Conservation (phyloP, 2,329 filamentous ascomycete genomes). For the Pyrenophora seminiperda region DNA sequence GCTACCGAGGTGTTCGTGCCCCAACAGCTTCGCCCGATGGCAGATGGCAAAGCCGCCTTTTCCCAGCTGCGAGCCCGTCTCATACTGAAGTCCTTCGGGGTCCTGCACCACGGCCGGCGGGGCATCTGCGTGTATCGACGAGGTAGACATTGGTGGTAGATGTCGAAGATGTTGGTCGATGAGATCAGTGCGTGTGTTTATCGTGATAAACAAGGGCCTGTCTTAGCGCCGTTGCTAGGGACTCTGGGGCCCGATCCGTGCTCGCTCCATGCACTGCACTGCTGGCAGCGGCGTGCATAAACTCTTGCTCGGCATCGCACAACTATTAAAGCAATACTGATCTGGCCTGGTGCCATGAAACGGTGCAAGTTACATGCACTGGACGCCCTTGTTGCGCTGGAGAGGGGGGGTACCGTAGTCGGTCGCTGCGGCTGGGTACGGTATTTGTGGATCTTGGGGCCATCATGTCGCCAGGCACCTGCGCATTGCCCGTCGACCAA, state of each 20-base stretch:
- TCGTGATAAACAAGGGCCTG: conserved; percentile 17
- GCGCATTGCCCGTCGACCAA: conserved; percentile 16
- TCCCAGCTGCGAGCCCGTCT: conserved; percentile 74
- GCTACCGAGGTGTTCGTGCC: conserved; percentile 60
- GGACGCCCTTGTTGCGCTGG: conserved; percentile 2
- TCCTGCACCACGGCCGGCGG: conserved; percentile 66
- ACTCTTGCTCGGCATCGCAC: background rate
- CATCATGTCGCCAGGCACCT: conserved; percentile 30
- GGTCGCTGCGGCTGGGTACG: conserved; percentile 20
- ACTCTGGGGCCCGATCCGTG: conserved; percentile 8
- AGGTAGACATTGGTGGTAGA: conserved; percentile 46
- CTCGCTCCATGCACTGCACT: conserved; percentile 7
- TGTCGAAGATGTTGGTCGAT: conserved; percentile 25
- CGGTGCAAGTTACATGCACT: conserved; percentile 5
- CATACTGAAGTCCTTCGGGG: conserved; percentile 72
- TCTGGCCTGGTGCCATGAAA: conserved; percentile 4
- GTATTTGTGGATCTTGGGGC: conserved; percentile 23
- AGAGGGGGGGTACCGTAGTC: background rate
- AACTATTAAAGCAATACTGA: background rate
- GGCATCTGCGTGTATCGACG: conserved; percentile 57
- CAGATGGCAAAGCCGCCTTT: conserved; percentile 85
- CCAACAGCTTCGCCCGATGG: conserved; percentile 71
- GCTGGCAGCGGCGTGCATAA: conserved; percentile 8
- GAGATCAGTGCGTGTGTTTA: conserved; percentile 31
- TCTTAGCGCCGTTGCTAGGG: conserved; percentile 19